Evolutionary conservation across 306 rosid genomes (phyloP), one percentile per base, ranked within the genome.

Genomic region (Castanea mollissima): DNA sequence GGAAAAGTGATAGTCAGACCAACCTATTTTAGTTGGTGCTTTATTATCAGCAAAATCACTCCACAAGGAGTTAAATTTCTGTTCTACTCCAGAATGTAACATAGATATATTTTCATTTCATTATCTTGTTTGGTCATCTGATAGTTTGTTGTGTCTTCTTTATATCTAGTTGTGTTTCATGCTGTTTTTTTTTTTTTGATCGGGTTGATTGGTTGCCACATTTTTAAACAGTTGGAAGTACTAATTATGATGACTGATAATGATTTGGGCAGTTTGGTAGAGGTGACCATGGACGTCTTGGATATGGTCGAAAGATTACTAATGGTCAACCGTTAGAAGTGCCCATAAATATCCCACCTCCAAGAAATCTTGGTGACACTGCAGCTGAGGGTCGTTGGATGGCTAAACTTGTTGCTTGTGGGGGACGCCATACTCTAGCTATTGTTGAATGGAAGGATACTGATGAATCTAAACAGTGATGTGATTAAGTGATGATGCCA

Each of bases 211-310:
- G 75, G 23, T 70, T 78, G 23, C 27, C 41, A 25, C 29, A 9
- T 54, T 55, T 27, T 41, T 29, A 49, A 29, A 70, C 23, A 19
- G 9, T 32, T 49, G 54, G 70, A 18, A n/a, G 12, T 73, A 54
- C 74, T 55, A 44, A 71, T 34, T 69, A 32, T 74, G 12, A 16
- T 38, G 35, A 1, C 35, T 29, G 51, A 5, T 69, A 23, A 20
- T 74, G 58, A 18, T 52, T 13, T 71, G 78, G 74, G 80, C 93
- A 96, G 98, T 96, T 93, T 76, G 99, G 97, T 76, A 83, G 99
- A 69, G 98, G 98, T 32, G 99, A 96, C 83, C 99, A 96, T 75
- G 99, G 99, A 16, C 94, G 99, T 20, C 99, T 96, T 51, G 99
- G 99, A 74, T 91, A 90, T 76, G 99, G 99, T 77, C 86, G 98